A percentile compares a stretch with the other conserved stretches of the same genome.
Conservation (phyloP, 2,329 filamentous ascomycete genomes). For the Epichloe glyceriae region DNA sequence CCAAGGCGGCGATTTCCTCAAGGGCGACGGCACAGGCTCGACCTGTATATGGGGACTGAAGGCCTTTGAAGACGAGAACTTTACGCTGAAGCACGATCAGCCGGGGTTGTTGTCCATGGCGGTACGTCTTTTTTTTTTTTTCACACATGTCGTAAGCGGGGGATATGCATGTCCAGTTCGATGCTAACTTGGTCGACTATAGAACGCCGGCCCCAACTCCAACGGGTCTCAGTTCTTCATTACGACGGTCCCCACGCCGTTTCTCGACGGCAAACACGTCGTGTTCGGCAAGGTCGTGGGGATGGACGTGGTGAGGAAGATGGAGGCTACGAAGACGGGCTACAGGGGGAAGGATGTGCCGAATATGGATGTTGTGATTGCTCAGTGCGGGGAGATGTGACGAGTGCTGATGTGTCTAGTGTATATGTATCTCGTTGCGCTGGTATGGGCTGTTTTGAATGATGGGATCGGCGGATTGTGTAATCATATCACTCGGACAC, state of each 20-base stretch:
- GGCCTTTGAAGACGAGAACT: slow-evolving; percentile 85
- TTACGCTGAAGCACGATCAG: slow-evolving; percentile 62
- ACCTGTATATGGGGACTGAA: slow-evolving; percentile 78
- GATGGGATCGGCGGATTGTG: too few species aligned
- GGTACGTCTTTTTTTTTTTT: slow-evolving; percentile 38
- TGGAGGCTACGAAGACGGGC: slow-evolving; percentile 80
- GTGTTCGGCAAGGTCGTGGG: slow-evolving; percentile 87
- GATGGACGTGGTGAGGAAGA: slow-evolving; percentile 82
- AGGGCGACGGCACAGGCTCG: slow-evolving; percentile 83
- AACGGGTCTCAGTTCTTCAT: slow-evolving; percentile 98
- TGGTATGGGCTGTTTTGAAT: neutral
- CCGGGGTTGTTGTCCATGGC: slow-evolving; percentile 87
- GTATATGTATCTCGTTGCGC: neutral
- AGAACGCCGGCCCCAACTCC: slow-evolving; percentile 85
- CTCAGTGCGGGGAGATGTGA: slow-evolving; percentile 89
- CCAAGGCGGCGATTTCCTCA: slow-evolving; percentile 90
- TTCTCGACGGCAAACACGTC: slow-evolving; percentile 85
- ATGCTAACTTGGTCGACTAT: slow-evolving; percentile 1
- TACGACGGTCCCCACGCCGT: slow-evolving; percentile 75
- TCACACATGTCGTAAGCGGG: neutral
- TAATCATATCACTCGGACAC: too few species aligned
- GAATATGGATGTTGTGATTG: slow-evolving; percentile 69
- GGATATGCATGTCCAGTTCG: too few species aligned
- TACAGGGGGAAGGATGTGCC: slow-evolving; percentile 64
- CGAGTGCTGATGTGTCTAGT: slow-evolving; percentile 29